Conservation (phyloP, 208 protist genomes). For the Histomonas meleagridis region DNA sequence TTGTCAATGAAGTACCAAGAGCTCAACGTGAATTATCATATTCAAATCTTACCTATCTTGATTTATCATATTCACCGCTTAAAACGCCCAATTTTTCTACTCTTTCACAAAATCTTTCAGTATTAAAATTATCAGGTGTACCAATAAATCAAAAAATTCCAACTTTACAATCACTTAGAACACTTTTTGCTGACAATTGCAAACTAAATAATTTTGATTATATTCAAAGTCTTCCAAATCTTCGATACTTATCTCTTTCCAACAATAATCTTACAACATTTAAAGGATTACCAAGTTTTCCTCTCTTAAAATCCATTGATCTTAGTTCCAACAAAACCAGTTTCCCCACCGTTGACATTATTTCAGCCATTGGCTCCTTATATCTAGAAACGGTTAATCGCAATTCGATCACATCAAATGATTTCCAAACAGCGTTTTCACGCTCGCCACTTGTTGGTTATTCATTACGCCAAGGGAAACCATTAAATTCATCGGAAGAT, state of each 20-base stretch:
- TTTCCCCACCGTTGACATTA: neutral
- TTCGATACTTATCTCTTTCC: neutral
- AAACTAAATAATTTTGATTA: neutral
- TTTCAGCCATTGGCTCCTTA: neutral
- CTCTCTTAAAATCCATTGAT: neutral
- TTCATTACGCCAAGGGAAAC: neutral
- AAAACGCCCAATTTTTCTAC: too few relatives aligned
- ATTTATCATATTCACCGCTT: too few relatives aligned
- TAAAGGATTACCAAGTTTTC: neutral
- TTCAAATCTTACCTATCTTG: too few relatives aligned
- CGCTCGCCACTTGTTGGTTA: conserved; percentile 12
- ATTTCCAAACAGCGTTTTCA: neutral
- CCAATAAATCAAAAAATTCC: neutral
- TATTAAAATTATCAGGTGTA: too few relatives aligned
- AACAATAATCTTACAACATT: neutral
- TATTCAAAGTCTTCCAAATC: neutral
- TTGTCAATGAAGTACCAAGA: too few relatives aligned
- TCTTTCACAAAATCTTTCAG: too few relatives aligned
- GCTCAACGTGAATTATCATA: too few relatives aligned
- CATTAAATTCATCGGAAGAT: neutral
- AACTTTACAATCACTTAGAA: neutral
- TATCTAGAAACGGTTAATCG: neutral
- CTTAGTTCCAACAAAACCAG: neutral
- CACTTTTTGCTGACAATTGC: neutral
- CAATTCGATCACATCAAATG: neutral